Evolutionary conservation across 2,329 filamentous ascomycete species (phyloP), one percentile per base, ranked within the genome.

Genomic region (Aurifilum marmelostoma): DNA sequence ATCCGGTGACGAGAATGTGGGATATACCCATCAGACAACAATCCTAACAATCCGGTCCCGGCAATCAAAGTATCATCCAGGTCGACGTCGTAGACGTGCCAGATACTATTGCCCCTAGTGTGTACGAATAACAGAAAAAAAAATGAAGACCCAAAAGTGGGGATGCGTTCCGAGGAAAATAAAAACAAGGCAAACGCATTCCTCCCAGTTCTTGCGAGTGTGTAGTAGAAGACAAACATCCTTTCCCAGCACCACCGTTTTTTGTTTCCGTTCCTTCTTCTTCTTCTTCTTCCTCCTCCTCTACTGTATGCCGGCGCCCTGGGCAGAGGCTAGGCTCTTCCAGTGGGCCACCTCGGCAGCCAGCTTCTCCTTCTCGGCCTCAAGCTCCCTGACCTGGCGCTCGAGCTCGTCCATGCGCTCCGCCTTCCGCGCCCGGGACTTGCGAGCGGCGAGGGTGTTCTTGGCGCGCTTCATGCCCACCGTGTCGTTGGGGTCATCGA

Each of bases 401-500:
- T 97, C 92, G 60, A 97, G 84, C 69, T 89, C 88, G 67, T 92
- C 89, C 71, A 95, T 85, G 74, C 90, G 88, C 77, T 91, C 86
- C 68, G 92, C 89, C 83, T 97, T 97, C 73, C 93, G 91, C 76
- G 93, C 91, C 65, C 95, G 91, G 70, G 94, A 97, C 83, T 97
- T 97, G 73, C 95, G 93, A 75, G 95, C 95, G 24, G 95, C 95
- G 79, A 97, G 87, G 11, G 94, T 97, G 80, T 97, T 98, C 74
- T 94, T 91, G 64, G 94, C 94, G 79, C 95, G 92, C 89, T 97
- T 97, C 85, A 94, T 88, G 27, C 93, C 93, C n/a, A 91, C 79
- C 12, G 87, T 87, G 76, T 97, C 94, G 56, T 75, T 82, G 0
- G 89, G 87, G 74, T 97, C 92, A 37, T 90, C 88, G 50, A 94